Conservation (phyloP, 192 early-diverging fungal species). For the Coemansia sp. region DNA sequence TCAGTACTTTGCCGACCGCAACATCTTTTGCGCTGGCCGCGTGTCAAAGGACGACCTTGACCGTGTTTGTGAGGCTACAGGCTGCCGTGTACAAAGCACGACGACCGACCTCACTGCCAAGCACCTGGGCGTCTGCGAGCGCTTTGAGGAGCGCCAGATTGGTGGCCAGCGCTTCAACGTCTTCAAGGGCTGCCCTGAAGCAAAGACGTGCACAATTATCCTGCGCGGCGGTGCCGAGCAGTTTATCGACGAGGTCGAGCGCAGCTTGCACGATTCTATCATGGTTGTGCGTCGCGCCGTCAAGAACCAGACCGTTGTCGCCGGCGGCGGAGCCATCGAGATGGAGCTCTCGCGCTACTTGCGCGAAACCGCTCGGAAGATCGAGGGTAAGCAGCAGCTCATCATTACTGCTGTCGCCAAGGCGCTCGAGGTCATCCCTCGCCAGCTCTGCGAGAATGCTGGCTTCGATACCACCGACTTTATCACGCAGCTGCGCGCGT, state of each 20-base stretch:
- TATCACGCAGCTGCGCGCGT: conserved; percentile 92
- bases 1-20: conserved; percentile 99
- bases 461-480: conserved; percentile 99
- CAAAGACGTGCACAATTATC: conserved; percentile 94
- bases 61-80: conserved; percentile 93
- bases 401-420: conserved; percentile 92
- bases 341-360: conserved; percentile 97
- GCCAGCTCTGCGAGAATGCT: conserved; percentile 97
- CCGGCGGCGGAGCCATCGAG: conserved; percentile 97
- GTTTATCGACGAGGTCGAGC: conserved; percentile 98
- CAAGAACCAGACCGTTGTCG: conserved; percentile 94
- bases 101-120: conserved; percentile 76
- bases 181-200: conserved; percentile 89
- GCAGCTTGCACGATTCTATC: conserved; percentile 97
- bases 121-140: conserved; percentile 86
- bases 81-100: conserved; percentile 89
- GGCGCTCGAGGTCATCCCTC: conserved; percentile 96
- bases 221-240: conserved; percentile 98
- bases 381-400: conserved; percentile 99
- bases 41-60: conserved; percentile 90
- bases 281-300: conserved; percentile 98
- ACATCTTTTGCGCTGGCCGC: conserved; percentile 98
- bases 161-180: conserved; percentile 97
- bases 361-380: conserved; percentile 85
- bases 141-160: conserved; percentile 95